phyloP scores from a whole-genome alignment of 352 stramenopile genomes.

The Phytophthora pisi region DNA sequence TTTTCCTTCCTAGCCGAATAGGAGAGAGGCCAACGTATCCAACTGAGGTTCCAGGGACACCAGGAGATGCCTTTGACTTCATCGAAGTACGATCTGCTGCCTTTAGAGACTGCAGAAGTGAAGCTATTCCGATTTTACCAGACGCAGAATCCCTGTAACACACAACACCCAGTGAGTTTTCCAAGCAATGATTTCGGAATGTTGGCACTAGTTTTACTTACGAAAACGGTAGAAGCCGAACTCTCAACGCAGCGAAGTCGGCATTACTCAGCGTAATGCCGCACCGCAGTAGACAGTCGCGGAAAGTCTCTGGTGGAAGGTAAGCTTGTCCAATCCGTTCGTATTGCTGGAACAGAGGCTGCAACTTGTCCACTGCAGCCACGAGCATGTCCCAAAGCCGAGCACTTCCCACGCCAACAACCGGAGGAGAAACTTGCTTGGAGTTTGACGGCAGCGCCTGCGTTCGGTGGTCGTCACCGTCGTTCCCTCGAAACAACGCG shows the following conservation, averaged over 20 bases:
- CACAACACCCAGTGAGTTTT: not conserved
- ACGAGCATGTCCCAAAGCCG: conserved; percentile 73
- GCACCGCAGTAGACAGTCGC: conserved; percentile 61
- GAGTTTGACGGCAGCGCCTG: conserved; percentile 47
- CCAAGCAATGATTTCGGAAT: not conserved
- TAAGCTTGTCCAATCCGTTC: conserved; percentile 55
- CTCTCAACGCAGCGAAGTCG: conserved; percentile 69
- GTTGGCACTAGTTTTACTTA: conserved; percentile 28
- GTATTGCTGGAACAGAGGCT: conserved; percentile 61
- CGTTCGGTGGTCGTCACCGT: conserved; percentile 19
- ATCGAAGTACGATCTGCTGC: conserved; percentile 53
- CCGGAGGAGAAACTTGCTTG: conserved; percentile 48
- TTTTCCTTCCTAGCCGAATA: conserved; percentile 69
- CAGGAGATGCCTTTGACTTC: conserved; percentile 35
- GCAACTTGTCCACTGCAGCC: conserved; percentile 49
- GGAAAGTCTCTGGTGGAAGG: conserved; percentile 65
- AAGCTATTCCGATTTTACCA: conserved; percentile 45
- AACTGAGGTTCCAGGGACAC: conserved; percentile 25
- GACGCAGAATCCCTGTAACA: conserved; percentile 52
- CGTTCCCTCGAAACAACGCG: conserved; percentile 43
- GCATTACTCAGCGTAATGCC: conserved; percentile 70
- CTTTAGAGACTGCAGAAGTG: conserved; percentile 59
- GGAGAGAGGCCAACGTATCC: conserved; percentile 49
- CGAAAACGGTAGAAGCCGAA: conserved; percentile 66
- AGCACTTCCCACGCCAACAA: conserved; percentile 50